Base-by-base conservation (phyloP, 1,284 basidiomycete species). In the Lignosus rhinocerotis region DNA sequence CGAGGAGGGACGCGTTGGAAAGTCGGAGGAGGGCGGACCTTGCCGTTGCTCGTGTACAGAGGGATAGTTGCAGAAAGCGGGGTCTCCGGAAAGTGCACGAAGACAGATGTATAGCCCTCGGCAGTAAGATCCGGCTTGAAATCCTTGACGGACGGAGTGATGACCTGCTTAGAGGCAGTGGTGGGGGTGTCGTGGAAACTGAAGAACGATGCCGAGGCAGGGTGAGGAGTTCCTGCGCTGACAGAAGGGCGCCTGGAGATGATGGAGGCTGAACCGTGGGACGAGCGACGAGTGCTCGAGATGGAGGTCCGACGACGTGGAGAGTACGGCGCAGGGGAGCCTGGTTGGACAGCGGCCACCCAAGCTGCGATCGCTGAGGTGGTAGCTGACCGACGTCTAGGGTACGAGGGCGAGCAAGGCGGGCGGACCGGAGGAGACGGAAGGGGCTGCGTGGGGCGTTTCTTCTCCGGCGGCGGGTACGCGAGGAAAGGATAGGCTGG, bases 21-120 rank as follows among this genome's bases (percentile, higher is more conserved):
- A 46, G 39, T 45, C 11, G 55, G 48, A 12, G 59, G 52, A 16
- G 62, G 62, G n/a, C 55, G 59, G 50, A 53, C 53, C 57, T 59
- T 61, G 55, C 52, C 58, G 39, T 42, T 42, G 38, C 38, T 42
- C 50, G 58, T 59, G 36, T 56, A 56, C 43, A 60, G 48, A 42
- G 62, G 53, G 33, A 59, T 55, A 38, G 66, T 64, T 21, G 69
- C 66, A 8, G 69, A 67, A 17, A 58, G 45, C 33, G 69, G 68
- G 34, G 80, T 77, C 25, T 59, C 60, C 2, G 84, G 83, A 53
- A 88, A 73, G 31, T 82, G 80, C 17, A 88, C 74, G 68, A 89
- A 85, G 50, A 87, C 77, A 34, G 82, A 84, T 16, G 84, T 82
- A 71, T 89, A 89, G 0, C 86, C 86, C 19, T 85, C 76, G 3